Percentiles rank a stretch among this genome's conserved stretches.
Conservation (phyloP, 1,284 basidiomycete species). For the Meripilus lineatus region DNA sequence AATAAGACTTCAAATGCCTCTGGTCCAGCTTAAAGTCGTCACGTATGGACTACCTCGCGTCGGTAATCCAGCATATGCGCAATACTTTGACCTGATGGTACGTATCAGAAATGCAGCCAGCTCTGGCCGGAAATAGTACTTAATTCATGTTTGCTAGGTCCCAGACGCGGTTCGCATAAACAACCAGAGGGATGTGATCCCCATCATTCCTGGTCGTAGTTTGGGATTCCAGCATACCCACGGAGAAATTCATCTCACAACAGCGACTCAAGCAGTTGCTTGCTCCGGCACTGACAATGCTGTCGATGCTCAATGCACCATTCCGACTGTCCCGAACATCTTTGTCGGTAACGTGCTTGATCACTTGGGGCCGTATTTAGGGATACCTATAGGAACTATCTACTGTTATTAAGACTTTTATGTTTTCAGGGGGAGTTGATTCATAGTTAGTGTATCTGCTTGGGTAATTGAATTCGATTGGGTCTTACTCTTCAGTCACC, state of each 20-base stretch:
- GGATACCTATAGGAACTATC: constrained; percentile 19
- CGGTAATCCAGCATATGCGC: constrained; percentile 35
- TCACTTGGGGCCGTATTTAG: constrained; percentile 22
- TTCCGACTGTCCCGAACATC: constrained; percentile 18
- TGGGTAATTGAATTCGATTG: too few relatives aligned
- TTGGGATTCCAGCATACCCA: constrained; percentile 25
- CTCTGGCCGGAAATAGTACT: too few relatives aligned
- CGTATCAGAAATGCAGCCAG: constrained; percentile 1
- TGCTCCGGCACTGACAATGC: constrained; percentile 19
- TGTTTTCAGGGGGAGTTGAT: too few relatives aligned
- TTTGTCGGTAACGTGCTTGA: constrained; percentile 15
- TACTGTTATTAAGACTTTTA: constrained; percentile 14
- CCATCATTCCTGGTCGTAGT: constrained; percentile 26
- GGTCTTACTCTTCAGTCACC: too few relatives aligned
- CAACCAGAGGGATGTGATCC: constrained; percentile 26
- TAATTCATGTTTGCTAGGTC: too few relatives aligned
- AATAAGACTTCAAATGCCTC: constrained; percentile 42
- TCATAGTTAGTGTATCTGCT: too few relatives aligned
- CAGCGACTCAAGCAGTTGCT: constrained; percentile 7
- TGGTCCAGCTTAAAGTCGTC: constrained; percentile 36
- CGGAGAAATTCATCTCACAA: constrained; percentile 27
- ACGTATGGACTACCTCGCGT: constrained; percentile 49
- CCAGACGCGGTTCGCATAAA: constrained; percentile 37
- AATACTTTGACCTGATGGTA: constrained; percentile 37
- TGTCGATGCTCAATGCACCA: constrained; percentile 18